Conservation (phyloP, 2,329 filamentous ascomycete genomes). For the Lasiodiplodia citricola region DNA sequence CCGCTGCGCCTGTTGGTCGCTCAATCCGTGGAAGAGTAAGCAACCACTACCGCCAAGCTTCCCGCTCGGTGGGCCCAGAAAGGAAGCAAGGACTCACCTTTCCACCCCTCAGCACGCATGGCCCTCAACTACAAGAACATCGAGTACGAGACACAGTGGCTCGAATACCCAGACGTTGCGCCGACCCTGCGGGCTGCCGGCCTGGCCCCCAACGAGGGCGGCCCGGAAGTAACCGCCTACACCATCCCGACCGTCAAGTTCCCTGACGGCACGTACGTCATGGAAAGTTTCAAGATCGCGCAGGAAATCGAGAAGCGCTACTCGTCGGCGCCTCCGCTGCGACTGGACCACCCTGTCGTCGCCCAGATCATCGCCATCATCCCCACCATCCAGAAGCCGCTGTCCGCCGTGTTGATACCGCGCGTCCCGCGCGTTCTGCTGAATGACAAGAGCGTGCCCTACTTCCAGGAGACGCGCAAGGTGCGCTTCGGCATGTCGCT, state of each 20-base stretch:
- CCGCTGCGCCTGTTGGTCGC: constrained; percentile 62
- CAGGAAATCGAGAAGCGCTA: constrained; percentile 62
- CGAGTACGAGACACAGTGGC: constrained; percentile 71
- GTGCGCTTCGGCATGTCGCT: constrained; percentile 59
- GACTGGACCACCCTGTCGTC: constrained; percentile 61
- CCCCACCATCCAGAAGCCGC: constrained; percentile 26
- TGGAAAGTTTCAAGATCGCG: constrained; percentile 69
- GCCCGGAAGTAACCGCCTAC: constrained; percentile 45
- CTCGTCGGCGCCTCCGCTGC: constrained; percentile 61
- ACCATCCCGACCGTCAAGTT: constrained; percentile 63
- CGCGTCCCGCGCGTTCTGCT: constrained; percentile 59
- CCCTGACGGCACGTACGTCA: constrained; percentile 63
- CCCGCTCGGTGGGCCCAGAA: neutral
- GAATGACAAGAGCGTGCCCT: constrained; percentile 48
- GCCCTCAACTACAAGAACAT: constrained; percentile 71
- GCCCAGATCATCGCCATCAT: constrained; percentile 43
- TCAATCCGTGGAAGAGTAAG: constrained; percentile 74
- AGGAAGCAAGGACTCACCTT: neutral
- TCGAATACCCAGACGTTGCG: constrained; percentile 70
- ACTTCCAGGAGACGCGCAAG: constrained; percentile 62
- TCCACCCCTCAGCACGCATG: constrained; percentile 60
- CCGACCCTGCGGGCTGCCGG: constrained; percentile 58
- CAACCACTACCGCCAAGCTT: neutral
- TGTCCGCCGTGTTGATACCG: constrained; percentile 43
- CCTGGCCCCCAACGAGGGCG: constrained; percentile 52